Evolutionary conservation across 192 early-diverging fungal species (phyloP).

Genomic region (Entomortierella parvispora): DNA sequence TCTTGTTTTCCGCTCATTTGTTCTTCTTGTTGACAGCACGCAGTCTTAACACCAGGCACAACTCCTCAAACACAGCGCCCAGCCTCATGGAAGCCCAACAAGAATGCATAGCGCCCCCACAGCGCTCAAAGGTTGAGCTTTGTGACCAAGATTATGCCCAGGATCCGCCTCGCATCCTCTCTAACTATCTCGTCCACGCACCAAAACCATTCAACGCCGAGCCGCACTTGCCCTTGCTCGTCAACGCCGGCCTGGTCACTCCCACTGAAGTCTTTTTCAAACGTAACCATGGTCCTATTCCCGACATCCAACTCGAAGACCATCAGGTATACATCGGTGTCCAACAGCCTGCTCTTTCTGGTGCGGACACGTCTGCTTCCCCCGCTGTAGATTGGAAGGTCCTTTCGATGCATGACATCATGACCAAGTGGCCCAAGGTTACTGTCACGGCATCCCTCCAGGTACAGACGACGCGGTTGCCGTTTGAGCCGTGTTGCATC

Average conservation of each 20-base stretch:
- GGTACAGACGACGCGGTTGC: too few relatives aligned
- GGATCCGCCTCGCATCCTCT: conserved; percentile 77
- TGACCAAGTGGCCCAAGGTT: conserved; percentile 26
- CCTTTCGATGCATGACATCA: conserved; percentile 15
- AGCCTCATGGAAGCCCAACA: neutral
- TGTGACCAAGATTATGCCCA: conserved; percentile 58
- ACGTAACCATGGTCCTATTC: conserved; percentile 92
- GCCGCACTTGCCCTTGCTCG: conserved; percentile 65
- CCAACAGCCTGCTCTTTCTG: neutral
- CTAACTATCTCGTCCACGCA: conserved; percentile 66
- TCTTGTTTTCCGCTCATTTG: too few relatives aligned
- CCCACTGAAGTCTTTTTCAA: conserved; percentile 82
- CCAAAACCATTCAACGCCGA: conserved; percentile 89
- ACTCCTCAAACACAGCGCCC: neutral
- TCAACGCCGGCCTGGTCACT: conserved; percentile 73
- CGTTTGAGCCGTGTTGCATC: too few relatives aligned
- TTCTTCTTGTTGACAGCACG: too few relatives aligned
- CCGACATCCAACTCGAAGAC: conserved; percentile 64
- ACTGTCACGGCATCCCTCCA: conserved; percentile 21
- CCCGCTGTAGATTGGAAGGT: conserved; percentile 3
- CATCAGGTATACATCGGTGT: conserved; percentile 70
- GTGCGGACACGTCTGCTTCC: neutral
- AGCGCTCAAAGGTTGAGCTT: neutral
- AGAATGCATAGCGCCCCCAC: neutral
- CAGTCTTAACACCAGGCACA: too few relatives aligned